Evolutionary conservation across 129 eudicot species (phyloP), one percentile per base, ranked within the genome.

Genomic region (Erigeron canadensis): DNA sequence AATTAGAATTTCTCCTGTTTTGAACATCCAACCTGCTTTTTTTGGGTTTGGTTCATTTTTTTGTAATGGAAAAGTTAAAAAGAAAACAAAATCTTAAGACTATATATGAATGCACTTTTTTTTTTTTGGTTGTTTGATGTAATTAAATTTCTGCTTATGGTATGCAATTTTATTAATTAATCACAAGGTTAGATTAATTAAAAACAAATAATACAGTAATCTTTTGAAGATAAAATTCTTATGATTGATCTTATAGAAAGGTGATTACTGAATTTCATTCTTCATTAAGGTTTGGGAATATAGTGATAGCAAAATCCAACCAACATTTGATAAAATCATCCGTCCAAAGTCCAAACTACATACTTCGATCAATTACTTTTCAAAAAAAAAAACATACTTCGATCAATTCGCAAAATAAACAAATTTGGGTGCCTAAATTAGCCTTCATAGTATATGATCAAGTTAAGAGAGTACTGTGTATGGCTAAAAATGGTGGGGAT

Each of bases 11-110:
- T 89, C 47, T 76, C 98, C 95, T 15, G 79, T 91, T 81, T 79
- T 93, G 81, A 87, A 93, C 55, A 84, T 93, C 67, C 83, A 88
- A 34, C 89, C 90, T 7, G 82, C 84, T 74, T 86, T 93, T 71
- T 85, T 93, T 73, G 95, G 98, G 42, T 77, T 93, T 76, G 87
- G 96, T 55, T 92, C 94, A 16, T 75, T 87, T 70, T 89, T 89
- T 68, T 93, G 89, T 58, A 85, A 80, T 71, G 89, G 93, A 13
- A 92, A 83, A 65, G 72, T 86, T 46, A 88, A 85, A 77, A 91
- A 83, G 89, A 93, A 89, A 79, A 85, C 77, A 22, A 84, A 81
- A 83, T 77, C 71, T 72, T 75, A 65, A 41, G 60, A 40, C 63
- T 16, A 13, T 62, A 8, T 38, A 53, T 53, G 34, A 1, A 28